Base-by-base conservation (phyloP, 352 stramenopile species). In the Pythium volutum region DNA sequence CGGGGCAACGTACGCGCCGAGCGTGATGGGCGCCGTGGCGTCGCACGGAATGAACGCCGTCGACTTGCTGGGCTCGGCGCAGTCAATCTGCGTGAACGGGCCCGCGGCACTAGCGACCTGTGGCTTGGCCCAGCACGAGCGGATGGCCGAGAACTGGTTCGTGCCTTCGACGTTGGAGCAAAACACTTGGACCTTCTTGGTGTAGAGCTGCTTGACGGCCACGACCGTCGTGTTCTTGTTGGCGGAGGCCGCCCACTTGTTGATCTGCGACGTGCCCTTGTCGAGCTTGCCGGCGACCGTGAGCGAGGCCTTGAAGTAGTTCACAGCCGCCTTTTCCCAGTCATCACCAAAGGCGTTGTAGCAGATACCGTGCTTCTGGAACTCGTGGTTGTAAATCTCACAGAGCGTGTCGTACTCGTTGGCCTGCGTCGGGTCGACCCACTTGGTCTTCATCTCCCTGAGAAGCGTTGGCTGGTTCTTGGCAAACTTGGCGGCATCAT, bases 371-470 rank as follows among this genome's bases (percentile, higher is more conserved):
- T 92, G 83, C 71, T 92, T 92, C 71, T 92, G 83, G 74, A 85
- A 89, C 67, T 90, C 81, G 70, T 92, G 83, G 71, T 89, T 76
- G 71, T 90, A 92, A 63, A 88, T 84, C 70, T 92, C 79, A 50
- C 83, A 92, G 10, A 92, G 71, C 56, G 73, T 70, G 62, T 88
- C 74, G 66, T 84, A 79, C 15, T 74, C 70, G 34, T 67, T 79
- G 15, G 61, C 23, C 41, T 83, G 66, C 16, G 84, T 83, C 26
- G 84, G 70, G 49, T 93, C 84, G 31, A 89, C 59, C 84, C 84
- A 93, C 64, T 81, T 74, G 22, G 64, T 53, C 10, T 62, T 68
- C 84, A 93, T 91, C 38, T 77, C 57, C 9, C 68, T 61, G 7
- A 91, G 70, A 52, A 91, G 62, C 14, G 46, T 52, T 16, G 67